Base-by-base conservation (phyloP, 495 filamentous ascomycete genomes). In the Opeltia flavorubescens region DNA sequence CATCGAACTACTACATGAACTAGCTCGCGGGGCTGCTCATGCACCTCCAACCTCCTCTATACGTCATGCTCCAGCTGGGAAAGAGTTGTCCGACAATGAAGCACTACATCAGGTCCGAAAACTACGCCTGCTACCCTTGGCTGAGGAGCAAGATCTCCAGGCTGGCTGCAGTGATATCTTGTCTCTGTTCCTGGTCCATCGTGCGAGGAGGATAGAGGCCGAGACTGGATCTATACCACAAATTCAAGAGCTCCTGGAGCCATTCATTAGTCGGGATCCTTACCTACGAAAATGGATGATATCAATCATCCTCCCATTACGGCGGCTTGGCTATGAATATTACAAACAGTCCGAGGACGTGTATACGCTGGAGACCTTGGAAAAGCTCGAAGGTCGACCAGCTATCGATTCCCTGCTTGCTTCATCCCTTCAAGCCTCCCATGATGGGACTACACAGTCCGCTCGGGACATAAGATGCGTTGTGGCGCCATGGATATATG, bases 281-380 rank as follows among this genome's bases (percentile, higher is more conserved):
- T 69, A 68, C 33, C 62, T 94, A 41, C 75, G 81, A 48, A 77
- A 69, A 36, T 86, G 87, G 81, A 71, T 85, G 57, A 73, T 93
- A 24, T 87, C 87, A 1, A 79, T 71, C 17, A 67, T 93, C 17
- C 66, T 95, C 20, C 88, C 88, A 0, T 68, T 94, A 1, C 64
- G 89, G 13, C 74, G 88, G 44, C 68, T 87, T n/a, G 83, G 83
- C 55, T 83, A 83, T 59, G 86, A 91, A 66, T 91, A 86, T 56
- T 83, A 94, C 50, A 76, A 83, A 0, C 61, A 73, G 25, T 69
- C 72, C 9, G 71, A 70, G 12, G 62, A 68, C 11, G 54, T 64
- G 6, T 64, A 77, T 28, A 77, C 78, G 2, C 63, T 93, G 17
- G 63, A 67, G 15, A 62, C 56, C 0, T 81, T 86, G 50, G 77